Percentiles rank a stretch among this genome's conserved stretches.
phyloP scores from a whole-genome alignment of 176 grass and related monocot species.

The Bothriochloa decipiens region DNA sequence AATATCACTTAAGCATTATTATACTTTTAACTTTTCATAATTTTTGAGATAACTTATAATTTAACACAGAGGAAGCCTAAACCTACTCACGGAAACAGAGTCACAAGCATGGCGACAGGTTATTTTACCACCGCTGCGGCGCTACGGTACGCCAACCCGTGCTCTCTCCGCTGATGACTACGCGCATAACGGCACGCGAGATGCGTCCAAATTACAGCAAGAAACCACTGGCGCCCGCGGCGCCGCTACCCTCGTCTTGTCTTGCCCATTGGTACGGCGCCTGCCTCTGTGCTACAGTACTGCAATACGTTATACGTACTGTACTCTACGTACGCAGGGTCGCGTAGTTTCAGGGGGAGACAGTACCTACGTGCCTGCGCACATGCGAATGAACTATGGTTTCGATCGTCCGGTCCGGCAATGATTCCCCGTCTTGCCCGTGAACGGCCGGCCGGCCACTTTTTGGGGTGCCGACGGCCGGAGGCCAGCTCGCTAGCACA shows the following conservation, averaged over 20 bases:
- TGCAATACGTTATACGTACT: neutral
- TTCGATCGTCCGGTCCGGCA: neutral
- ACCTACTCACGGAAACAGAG: too few relatives aligned
- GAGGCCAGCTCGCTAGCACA: neutral
- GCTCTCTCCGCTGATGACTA: neutral
- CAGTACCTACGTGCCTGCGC: neutral
- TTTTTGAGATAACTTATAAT: too few relatives aligned
- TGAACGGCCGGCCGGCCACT: constrained; percentile 23
- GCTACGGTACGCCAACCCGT: neutral
- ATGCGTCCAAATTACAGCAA: constrained; percentile 15
- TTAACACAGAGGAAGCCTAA: too few relatives aligned
- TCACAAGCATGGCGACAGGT: constrained; percentile 16
- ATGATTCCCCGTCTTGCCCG: constrained; percentile 26
- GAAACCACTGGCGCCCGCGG: neutral
- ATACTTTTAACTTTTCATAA: too few relatives aligned
- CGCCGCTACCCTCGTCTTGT: constrained; percentile 7
- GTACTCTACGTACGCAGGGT: neutral
- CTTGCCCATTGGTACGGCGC: constrained; percentile 14
- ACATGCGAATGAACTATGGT: neutral
- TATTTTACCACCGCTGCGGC: neutral
- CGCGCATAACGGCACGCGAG: neutral
- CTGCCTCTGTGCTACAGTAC: neutral
- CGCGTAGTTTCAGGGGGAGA: too few relatives aligned
- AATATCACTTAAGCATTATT: too few relatives aligned
- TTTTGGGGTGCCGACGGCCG: neutral